Evolutionary conservation across 2,329 filamentous ascomycete genomes (phyloP).

Genomic region (Diaporthe sp.): DNA sequence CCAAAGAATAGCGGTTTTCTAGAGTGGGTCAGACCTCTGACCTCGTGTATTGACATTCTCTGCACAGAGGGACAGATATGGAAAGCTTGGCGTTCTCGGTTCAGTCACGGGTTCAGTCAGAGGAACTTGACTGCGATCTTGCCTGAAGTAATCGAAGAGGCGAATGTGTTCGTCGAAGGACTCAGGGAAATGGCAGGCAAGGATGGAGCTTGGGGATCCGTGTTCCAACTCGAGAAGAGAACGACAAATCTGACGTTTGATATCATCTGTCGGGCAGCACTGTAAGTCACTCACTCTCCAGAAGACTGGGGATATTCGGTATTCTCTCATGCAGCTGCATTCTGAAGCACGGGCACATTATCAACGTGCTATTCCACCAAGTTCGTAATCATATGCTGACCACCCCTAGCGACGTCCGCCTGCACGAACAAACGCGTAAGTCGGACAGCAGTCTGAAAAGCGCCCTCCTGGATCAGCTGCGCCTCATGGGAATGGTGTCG

Average conservation of each 20-base stretch:
- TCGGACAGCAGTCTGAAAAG: not conserved
- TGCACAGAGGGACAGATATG: not conserved
- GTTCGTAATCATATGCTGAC: not conserved
- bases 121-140: not conserved
- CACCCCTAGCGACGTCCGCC: not conserved
- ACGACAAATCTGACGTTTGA: conserved; percentile 1
- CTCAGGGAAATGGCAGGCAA: not conserved
- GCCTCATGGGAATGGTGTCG: not conserved
- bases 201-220: not conserved
- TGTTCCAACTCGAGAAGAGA: not conserved
- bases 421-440: conserved; percentile 1
- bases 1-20: not conserved
- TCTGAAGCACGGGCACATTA: not conserved
- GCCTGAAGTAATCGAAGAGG: not conserved
- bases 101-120: not conserved
- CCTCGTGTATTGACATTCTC: not conserved
- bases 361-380: not conserved
- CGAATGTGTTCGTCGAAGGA: not conserved
- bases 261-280: not conserved
- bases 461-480: not conserved
- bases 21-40: not conserved
- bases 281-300: not conserved
- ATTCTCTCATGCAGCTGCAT: not conserved
- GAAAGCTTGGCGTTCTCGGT: not conserved
- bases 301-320: not conserved